phyloP scores from a whole-genome alignment of 2,329 filamentous ascomycete species.

The Paecilomyces fulvus region DNA sequence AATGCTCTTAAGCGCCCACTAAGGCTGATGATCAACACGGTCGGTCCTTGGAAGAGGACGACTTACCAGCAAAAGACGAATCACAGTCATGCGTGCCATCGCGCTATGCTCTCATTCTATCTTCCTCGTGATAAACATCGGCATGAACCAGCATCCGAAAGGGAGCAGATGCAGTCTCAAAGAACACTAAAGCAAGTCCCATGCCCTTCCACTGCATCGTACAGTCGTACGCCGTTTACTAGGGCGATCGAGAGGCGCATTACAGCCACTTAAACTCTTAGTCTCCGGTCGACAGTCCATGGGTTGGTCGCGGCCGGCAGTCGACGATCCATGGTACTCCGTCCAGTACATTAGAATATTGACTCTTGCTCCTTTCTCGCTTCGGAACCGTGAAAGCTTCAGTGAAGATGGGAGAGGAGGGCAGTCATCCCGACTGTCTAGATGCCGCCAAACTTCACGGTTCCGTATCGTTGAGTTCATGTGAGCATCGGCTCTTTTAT shows the following conservation, averaged over 20 bases:
- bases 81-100: neutral
- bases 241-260: neutral
- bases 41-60: neutral
- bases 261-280: neutral
- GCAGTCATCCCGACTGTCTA: neutral
- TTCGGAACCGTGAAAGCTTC: neutral
- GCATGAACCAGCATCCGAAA: neutral
- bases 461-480: neutral
- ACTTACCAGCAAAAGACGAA: neutral
- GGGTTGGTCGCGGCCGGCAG: neutral
- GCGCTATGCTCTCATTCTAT: neutral
- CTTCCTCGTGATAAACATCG: neutral
- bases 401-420: neutral
- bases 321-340: neutral
- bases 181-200: neutral
- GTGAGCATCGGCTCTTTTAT: neutral
- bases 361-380: neutral
- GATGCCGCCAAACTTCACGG: neutral
- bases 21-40: neutral
- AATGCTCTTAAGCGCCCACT: neutral
- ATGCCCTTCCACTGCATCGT: neutral
- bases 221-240: neutral
- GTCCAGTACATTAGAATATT: neutral
- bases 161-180: neutral
- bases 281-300: neutral